Base-by-base conservation (phyloP, 306 rosid species). In the Cucurbita ficifolia region DNA sequence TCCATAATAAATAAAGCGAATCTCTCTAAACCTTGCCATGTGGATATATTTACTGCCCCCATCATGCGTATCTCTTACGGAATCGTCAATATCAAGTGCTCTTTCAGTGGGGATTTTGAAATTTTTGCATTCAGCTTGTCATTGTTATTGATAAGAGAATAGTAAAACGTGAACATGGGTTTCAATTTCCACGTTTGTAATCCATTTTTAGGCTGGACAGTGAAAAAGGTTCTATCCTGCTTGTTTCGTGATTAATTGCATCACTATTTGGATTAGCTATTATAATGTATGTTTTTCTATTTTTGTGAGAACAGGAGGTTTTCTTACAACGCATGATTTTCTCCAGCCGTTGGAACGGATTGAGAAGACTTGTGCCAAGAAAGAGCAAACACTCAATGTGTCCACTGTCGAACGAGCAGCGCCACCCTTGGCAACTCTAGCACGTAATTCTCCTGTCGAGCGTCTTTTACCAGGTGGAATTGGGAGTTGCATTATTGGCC, bases 401-500 rank as follows among this genome's bases (percentile, higher is more conserved):
- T 57, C 73, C 38, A 43, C 33, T n/a, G 38, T 11, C 1, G 55
- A 81, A 75, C 82, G 83, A 58, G 81, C 78, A 36, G 62, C 82
- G 0, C 79, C 88, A n/a, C 71, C 77, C 4, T 70, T 19, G 14
- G 46, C 65, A 5, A 75, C 82, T 58, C 71, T 7, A 9, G 77
- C 87, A 16, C 45, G 48, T 13, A 46, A 68, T 22, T 73, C 86
- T 80, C 81, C 90, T 6, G 90, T 75, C 65, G 97, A 89, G 85
- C 91, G 86, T 77, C 39, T 86, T 71, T 85, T 95, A 17, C 99
- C 99, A 0, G 99, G 97, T 57, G 99, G 99, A 77, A 87, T 91
- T 75, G 99, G 99, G 60, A 91, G 97, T 60, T 95, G 89, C 87
- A 95, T 87, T 52, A 95, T 95, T 38, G 89, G 91, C 81, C 96